A percentile compares a stretch with the other conserved stretches of the same genome.
Conservation (phyloP, 129 eudicot genomes). For the Arctium minus region DNA sequence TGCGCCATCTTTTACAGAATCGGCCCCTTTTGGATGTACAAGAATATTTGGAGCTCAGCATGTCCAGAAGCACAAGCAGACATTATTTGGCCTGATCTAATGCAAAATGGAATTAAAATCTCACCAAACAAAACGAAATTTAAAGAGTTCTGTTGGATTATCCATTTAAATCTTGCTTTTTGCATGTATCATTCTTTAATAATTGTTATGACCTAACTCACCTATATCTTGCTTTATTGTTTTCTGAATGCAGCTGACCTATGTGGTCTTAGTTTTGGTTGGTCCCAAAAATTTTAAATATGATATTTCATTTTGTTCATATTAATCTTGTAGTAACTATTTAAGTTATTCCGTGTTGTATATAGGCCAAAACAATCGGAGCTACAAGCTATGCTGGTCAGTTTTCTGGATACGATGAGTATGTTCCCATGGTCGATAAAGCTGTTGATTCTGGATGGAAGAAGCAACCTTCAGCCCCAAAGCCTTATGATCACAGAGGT, state of each 20-base stretch:
- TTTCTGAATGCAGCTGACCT: background rate
- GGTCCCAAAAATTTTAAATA: background rate
- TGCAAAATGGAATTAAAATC: background rate
- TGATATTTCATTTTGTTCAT: background rate
- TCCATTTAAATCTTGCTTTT: background rate
- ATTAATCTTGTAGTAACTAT: background rate
- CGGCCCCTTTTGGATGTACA: background rate
- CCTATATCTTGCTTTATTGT: background rate
- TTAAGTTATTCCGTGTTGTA: slow-evolving; percentile 6
- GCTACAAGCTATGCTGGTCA: slow-evolving; percentile 47
- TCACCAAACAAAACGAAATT: no score
- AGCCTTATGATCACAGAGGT: slow-evolving; percentile 56
- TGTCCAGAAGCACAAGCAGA: background rate
- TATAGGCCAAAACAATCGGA: slow-evolving; percentile 68
- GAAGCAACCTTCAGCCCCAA: slow-evolving; percentile 50
- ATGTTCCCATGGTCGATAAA: slow-evolving; percentile 94
- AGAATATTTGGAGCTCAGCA: background rate
- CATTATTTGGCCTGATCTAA: background rate
- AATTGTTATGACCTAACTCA: background rate
- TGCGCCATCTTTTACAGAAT: background rate
- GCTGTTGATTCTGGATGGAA: slow-evolving; percentile 94
- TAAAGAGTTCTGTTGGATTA: background rate
- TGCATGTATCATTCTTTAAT: background rate
- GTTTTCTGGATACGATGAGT: slow-evolving; percentile 85
- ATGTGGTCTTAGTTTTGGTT: background rate